Evolutionary conservation across 2,329 filamentous ascomycete genomes (phyloP), one percentile per base, ranked within the genome.

Genomic region (Ophiostoma sp.): DNA sequence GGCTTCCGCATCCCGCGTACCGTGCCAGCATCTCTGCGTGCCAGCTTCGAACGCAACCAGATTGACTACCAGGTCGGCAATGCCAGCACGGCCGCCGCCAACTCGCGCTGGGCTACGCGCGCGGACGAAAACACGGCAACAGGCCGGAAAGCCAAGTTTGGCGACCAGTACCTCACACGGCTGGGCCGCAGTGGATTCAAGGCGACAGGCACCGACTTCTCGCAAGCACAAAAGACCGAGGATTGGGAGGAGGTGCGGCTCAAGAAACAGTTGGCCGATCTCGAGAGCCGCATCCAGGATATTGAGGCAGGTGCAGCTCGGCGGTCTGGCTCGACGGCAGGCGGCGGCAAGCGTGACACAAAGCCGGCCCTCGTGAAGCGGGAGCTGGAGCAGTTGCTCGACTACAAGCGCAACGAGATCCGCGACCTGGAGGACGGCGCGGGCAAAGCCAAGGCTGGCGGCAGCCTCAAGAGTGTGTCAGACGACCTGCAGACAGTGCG

Each of bases 191-290:
- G 89, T 73, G 89, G 86, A 69, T 94, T 95, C 79, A 89, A 91
- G 76, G 86, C 90, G 8, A 83, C 89, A 55, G 95, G 95, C 40
- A 99, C 95, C 1, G 93, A 99, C 80, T 98, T 98, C 77, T 90
- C 88, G 69, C 84, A 85, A 49, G 90, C 73, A 58, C 72, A 91
- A 71, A 91, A 93, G 76, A 91, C 90, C 70, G 94, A 96, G 75
- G 95, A 99, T 77, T 98, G 95, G 93, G 95, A 99, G 79, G 95
- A 98, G 79, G 95, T 98, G 62, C 87, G 93, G 67, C 83, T 99
- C 72, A 94, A 96, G 83, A 93, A 95, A 76, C 93, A 98, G 79
- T 85, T 99, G 44, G 85, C 87, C 38, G 94, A 98, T 74, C 82
- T 99, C 41, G 93, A 99, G 74, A 85, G 89, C 68, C 96, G 96